Conservation (phyloP, 805 yeast genomes). For the Metschnikowia matae region DNA sequence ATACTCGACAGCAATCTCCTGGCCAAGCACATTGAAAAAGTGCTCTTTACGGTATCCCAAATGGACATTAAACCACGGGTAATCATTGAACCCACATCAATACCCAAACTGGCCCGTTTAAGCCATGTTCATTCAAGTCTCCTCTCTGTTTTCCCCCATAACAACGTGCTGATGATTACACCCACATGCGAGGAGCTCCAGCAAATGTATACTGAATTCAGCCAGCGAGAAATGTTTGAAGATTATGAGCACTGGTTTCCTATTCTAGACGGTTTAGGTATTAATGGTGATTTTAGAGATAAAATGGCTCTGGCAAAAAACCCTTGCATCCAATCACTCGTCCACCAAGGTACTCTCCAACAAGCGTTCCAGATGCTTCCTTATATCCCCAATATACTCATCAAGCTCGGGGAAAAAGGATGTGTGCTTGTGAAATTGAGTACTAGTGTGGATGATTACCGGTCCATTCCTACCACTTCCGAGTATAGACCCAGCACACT, state of each 20-base stretch:
- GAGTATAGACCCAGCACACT: constrained; percentile 23
- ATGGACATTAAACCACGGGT: constrained; percentile 24
- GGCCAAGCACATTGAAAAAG: constrained; percentile 28
- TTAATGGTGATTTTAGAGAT: constrained; percentile 44
- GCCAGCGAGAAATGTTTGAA: constrained; percentile 35
- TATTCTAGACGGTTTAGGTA: constrained; percentile 55
- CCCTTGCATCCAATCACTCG: constrained; percentile 22
- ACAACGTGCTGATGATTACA: constrained; percentile 46
- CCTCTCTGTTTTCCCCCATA: constrained; percentile 46
- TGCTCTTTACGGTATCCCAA: constrained; percentile 7
- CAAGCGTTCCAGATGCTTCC: constrained; percentile 73
- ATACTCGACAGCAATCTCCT: constrained; percentile 70
- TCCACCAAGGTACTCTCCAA: constrained; percentile 51
- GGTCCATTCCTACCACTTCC: constrained; percentile 32
- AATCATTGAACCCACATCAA: constrained; percentile 76
- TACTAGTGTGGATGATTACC: constrained; percentile 29
- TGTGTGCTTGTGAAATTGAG: constrained; percentile 41
- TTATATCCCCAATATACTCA: constrained; percentile 57
- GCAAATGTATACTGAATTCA: constrained; percentile 50
- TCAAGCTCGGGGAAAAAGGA: constrained; percentile 69
- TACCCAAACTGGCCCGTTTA: constrained; percentile 52
- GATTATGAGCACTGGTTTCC: constrained; percentile 72
- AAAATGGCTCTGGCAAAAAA: constrained; percentile 31
- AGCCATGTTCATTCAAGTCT: constrained; percentile 27
- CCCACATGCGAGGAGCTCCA: constrained; percentile 68